Conservation (phyloP, 306 rosid species). For the Cucurbita moschata region DNA sequence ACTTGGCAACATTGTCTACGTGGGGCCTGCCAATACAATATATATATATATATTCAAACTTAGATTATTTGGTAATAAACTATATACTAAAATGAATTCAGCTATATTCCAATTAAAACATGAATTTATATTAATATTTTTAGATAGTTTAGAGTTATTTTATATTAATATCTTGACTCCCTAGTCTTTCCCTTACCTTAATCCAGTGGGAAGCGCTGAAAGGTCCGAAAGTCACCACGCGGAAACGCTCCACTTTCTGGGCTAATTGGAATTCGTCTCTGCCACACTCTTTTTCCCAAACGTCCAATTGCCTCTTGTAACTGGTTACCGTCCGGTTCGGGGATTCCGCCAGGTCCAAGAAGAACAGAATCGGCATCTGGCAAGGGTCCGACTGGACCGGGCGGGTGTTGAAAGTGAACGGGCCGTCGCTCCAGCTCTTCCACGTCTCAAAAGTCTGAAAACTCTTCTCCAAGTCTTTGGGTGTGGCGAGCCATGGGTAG, state of each 20-base stretch:
- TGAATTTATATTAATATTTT: too few relatives aligned
- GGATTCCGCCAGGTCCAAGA: constrained; percentile 23
- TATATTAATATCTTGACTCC: not conserved
- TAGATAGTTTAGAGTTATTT: too few relatives aligned
- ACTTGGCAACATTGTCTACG: constrained; percentile 69
- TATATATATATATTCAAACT: too few relatives aligned
- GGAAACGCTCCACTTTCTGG: constrained; percentile 12
- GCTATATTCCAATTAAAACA: too few relatives aligned
- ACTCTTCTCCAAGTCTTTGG: constrained; percentile 31
- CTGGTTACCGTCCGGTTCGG: constrained; percentile 13
- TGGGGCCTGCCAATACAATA: constrained; percentile 37
- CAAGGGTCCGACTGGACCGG: constrained; percentile 20
- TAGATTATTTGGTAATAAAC: too few relatives aligned
- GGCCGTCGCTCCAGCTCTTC: constrained; percentile 21
- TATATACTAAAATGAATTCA: too few relatives aligned
- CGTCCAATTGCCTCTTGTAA: constrained; percentile 9
- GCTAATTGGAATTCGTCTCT: constrained; percentile 7
- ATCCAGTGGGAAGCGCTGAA: constrained; percentile 27
- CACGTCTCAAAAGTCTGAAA: constrained; percentile 37
- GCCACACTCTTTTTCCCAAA: constrained; percentile 9
- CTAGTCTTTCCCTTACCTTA: constrained; percentile 19
- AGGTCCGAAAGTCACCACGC: constrained; percentile 19
- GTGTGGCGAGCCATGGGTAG: constrained; percentile 27
- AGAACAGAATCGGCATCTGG: constrained; percentile 15
- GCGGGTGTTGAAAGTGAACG: constrained; percentile 45